Conservation (phyloP, 352 stramenopile species). For the Phytopythium helicoides region DNA sequence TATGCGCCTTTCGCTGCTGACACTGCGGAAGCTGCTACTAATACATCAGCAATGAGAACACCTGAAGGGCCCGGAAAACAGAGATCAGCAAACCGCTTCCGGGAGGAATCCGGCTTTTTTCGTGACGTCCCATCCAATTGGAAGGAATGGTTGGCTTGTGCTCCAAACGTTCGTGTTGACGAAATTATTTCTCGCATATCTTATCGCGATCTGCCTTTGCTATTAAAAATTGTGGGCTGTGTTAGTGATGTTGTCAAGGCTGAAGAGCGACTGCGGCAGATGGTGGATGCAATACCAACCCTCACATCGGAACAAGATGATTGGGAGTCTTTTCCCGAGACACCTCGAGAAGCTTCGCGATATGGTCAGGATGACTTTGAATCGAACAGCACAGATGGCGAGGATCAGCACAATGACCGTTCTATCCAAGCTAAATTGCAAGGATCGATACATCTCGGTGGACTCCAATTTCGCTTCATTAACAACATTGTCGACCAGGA, state of each 20-base stretch:
- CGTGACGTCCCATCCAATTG: slow-evolving; percentile 32
- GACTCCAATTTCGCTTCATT: slow-evolving; percentile 67
- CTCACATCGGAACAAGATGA: slow-evolving; percentile 38
- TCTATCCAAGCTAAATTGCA: slow-evolving; percentile 8
- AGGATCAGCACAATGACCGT: slow-evolving; percentile 2
- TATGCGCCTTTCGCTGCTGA: not conserved
- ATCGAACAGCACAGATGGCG: slow-evolving; percentile 7
- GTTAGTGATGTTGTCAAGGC: slow-evolving; percentile 33
- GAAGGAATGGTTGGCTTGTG: slow-evolving; percentile 44
- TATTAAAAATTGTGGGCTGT: slow-evolving; percentile 50
- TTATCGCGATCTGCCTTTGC: slow-evolving; percentile 67
- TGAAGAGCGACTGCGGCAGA: slow-evolving; percentile 42
- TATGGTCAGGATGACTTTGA: slow-evolving; percentile 35
- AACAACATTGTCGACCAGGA: slow-evolving; percentile 84
- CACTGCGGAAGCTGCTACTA: too few relatives aligned
- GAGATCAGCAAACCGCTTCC: not conserved
- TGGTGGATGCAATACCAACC: slow-evolving; percentile 31
- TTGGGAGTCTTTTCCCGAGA: slow-evolving; percentile 38
- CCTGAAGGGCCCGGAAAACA: too few relatives aligned
- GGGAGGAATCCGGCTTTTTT: slow-evolving; percentile 10
- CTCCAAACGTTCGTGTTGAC: slow-evolving; percentile 41
- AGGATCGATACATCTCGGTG: slow-evolving; percentile 29
- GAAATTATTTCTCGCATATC: slow-evolving; percentile 56
- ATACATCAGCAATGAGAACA: too few relatives aligned
- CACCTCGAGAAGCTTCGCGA: slow-evolving; percentile 21